Evolutionary conservation across 192 early-diverging fungal species (phyloP), one percentile per base, ranked within the genome.

Genomic region (Paraglomus occultum): DNA sequence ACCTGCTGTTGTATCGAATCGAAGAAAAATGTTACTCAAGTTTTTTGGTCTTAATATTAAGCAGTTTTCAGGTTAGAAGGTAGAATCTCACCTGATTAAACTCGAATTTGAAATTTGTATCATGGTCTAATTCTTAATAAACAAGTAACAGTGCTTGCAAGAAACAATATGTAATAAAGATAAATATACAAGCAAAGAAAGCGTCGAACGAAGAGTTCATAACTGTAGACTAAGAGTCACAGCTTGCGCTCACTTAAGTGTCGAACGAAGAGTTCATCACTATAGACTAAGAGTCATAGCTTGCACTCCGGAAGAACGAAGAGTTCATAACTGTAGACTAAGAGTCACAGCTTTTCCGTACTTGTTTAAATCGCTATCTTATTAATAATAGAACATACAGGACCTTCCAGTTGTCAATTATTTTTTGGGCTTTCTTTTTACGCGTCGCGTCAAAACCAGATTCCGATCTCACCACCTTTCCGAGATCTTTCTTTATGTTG

Each of bases 281-380:
- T 66, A 18, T 66, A 42, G 64, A 66, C 64, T 40, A 66, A 31
- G 31, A 66, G 49, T 66, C 50, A 66, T 18, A 66, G 50, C 48
- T 66, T 66, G 50, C 50, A 52, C 48, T 45, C 18, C 0, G 64
- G 31, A 66, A 66, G 50, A 66, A 66, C 64, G 0, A 66, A 39
- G 10, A 66, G 23, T 66, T 66, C 50, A 51, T 66, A 66, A 66
- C 38, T 66, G 64, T 66, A 42, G 49, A 66, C 48, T 40, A 66
- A 51, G 31, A 66, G 23, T 66, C 23, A 66, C 23, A 51, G 64
- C 50, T 66, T 66, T 66, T 66, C 48, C 49, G n/a, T 31, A 66
- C 20, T 66, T 42, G 48, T 40, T 51, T 42, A 11, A 47, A 63
- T 51, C 10, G 7, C 50, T 51, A 66, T 40, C 9, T 66, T 48